These are phyloP conservation scores for Adansonia gregorii DNA, from an alignment of 441 rosid species.

Conservation along the genomic window DNA sequence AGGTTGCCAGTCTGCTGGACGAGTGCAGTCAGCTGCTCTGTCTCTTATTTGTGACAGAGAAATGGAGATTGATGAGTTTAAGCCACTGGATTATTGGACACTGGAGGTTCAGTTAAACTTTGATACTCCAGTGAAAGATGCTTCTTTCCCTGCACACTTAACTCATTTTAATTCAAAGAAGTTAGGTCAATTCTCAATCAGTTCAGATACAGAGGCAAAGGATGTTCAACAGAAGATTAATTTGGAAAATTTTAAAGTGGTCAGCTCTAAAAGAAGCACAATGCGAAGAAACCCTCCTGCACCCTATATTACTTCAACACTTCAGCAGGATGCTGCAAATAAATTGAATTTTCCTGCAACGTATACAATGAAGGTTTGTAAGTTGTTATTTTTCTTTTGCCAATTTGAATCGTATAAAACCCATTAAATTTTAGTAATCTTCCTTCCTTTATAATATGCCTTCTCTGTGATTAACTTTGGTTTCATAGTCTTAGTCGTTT, in stretches of 20 bases:
- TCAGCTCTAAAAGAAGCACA: slow-evolving; percentile 57
- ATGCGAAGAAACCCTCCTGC: slow-evolving; percentile 79
- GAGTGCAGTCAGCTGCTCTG: slow-evolving; percentile 98
- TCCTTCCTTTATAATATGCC: background rate
- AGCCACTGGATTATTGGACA: slow-evolving; percentile 86
- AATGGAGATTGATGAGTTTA: slow-evolving; percentile 86
- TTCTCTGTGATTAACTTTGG: background rate
- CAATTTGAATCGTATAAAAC: background rate
- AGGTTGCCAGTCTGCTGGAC: slow-evolving; percentile 96
- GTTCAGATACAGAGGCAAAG: slow-evolving; percentile 59
- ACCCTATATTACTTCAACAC: slow-evolving; percentile 97
- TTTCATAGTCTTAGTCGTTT: background rate
- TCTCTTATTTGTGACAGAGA: slow-evolving; percentile 93
- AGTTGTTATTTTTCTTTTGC: slow-evolving; percentile 19
- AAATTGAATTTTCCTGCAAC: slow-evolving; percentile 74
- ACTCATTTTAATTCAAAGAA: slow-evolving; percentile 68
- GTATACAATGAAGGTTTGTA: slow-evolving; percentile 83
- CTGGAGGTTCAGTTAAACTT: slow-evolving; percentile 53
- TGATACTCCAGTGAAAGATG: slow-evolving; percentile 34
- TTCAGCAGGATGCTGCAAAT: slow-evolving; percentile 99
- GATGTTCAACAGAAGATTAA: slow-evolving; percentile 61
- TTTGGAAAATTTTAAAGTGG: slow-evolving; percentile 56
- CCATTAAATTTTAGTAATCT: background rate
- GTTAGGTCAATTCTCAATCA: slow-evolving; percentile 77
- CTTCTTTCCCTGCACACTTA: slow-evolving; percentile 61